These are phyloP conservation scores for Apiosordaria backusii DNA, from an alignment of 495 filamentous ascomycete genomes.

Conservation along the genomic window DNA sequence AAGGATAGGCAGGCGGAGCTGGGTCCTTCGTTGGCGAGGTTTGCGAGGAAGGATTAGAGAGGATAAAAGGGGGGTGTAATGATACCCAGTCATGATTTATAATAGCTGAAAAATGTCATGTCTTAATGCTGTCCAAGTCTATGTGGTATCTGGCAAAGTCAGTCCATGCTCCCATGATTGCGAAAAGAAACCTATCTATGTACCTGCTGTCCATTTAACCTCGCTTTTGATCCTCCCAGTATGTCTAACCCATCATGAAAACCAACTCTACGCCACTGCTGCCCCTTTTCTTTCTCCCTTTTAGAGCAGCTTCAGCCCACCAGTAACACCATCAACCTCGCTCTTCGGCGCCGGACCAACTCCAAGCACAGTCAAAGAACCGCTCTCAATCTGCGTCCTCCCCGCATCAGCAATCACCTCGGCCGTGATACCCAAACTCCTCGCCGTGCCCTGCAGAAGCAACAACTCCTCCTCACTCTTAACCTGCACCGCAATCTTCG, in stretches of 20 bases:
- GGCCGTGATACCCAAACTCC: constrained; percentile 80
- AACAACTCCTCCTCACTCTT: constrained; percentile 81
- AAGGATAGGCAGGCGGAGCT: constrained; percentile 44
- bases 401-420: constrained; percentile 93
- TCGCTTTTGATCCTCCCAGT: background rate
- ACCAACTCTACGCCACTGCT: background rate
- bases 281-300: background rate
- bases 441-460: constrained; percentile 69
- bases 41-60: constrained; percentile 45
- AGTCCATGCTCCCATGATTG: no score
- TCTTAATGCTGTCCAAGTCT: constrained; percentile 5
- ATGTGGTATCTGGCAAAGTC: constrained; percentile 4
- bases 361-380: constrained; percentile 86
- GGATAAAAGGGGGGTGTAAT: constrained; percentile 14
- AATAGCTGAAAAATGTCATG: background rate
- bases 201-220: background rate
- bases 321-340: constrained; percentile 81
- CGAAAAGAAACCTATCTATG: background rate
- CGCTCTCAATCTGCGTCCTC: constrained; percentile 91
- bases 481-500: constrained; percentile 86
- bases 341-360: constrained; percentile 85
- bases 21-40: constrained; percentile 45
- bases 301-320: constrained; percentile 81
- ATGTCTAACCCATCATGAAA: background rate
- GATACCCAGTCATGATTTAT: constrained; percentile 28